phyloP scores from a whole-genome alignment of 1,284 basidiomycete genomes.

The Pseudomicrostroma phylloplanum region DNA sequence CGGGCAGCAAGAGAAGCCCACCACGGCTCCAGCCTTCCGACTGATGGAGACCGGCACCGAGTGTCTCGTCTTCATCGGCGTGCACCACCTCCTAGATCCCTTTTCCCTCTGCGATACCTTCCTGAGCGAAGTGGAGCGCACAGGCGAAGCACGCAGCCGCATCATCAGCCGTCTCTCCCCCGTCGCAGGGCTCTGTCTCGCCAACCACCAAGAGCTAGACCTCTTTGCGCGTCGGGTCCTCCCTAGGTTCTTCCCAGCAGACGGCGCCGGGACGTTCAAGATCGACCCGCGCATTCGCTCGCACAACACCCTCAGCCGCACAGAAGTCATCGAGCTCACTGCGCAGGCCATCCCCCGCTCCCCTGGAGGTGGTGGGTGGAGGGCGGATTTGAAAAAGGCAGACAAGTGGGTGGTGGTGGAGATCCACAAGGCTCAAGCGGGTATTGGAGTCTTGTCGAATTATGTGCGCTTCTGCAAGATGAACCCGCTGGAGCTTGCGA shows the following conservation, averaged over 20 bases:
- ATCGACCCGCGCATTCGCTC: constrained; percentile 3
- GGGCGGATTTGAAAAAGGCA: constrained; percentile 2
- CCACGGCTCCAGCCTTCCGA: background rate
- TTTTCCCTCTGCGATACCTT: background rate
- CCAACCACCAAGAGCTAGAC: constrained; percentile 1
- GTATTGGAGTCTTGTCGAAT: background rate
- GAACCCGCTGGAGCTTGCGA: constrained; percentile 2
- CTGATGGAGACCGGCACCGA: background rate
- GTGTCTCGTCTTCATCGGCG: background rate
- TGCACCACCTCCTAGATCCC: background rate
- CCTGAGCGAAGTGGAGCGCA: constrained; percentile 2
- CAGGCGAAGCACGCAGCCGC: background rate
- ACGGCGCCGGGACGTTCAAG: constrained; percentile 1
- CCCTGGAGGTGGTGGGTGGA: background rate
- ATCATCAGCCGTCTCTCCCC: constrained; percentile 5
- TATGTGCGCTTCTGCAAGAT: constrained; percentile 29
- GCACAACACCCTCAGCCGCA: constrained; percentile 3
- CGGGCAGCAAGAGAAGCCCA: background rate
- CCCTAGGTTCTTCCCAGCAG: background rate
- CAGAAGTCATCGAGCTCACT: background rate
- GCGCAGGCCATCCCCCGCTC: background rate
- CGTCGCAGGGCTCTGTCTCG: background rate
- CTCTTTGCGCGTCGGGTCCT: background rate
- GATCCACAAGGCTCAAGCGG: constrained; percentile 1
- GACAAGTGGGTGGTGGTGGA: constrained; percentile 1